phyloP scores from a whole-genome alignment of 1,284 basidiomycete genomes.

The Xanthoconium separans region DNA sequence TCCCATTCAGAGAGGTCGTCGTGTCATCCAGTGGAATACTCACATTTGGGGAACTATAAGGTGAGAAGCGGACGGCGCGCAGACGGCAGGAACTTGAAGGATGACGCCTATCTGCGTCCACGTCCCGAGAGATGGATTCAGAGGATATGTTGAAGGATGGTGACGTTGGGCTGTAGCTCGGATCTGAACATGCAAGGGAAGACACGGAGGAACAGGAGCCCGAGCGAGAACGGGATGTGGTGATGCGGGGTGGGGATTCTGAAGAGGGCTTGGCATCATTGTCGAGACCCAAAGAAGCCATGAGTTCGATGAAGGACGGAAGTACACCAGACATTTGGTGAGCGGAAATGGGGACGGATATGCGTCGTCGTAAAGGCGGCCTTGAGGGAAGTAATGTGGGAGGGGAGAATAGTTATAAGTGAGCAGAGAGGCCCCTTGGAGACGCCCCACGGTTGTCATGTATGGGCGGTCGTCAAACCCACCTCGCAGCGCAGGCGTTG shows the following conservation, averaged over 20 bases:
- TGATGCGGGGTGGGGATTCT: constrained; percentile 15
- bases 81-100: constrained; percentile 34
- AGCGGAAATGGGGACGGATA: constrained; percentile 22
- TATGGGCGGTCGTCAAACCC: constrained; percentile 37
- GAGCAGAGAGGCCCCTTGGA: constrained; percentile 28
- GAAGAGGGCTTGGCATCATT: constrained; percentile 35
- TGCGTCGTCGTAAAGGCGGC: constrained; percentile 34
- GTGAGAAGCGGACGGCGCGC: constrained; percentile 56
- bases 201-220: constrained; percentile 34
- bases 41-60: constrained; percentile 59
- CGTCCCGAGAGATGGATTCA: constrained; percentile 47
- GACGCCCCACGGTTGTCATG: constrained; percentile 39
- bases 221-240: constrained; percentile 30
- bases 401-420: constrained; percentile 29
- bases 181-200: constrained; percentile 28
- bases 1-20: not conserved
- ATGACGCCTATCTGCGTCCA: constrained; percentile 28
- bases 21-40: constrained; percentile 28
- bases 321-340: constrained; percentile 56
- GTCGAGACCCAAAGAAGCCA: constrained; percentile 74
- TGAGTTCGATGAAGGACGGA: constrained; percentile 81
- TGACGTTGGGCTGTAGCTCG: constrained; percentile 31
- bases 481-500: constrained; percentile 36
- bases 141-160: constrained; percentile 38
- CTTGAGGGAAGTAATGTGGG: constrained; percentile 36